Evolutionary conservation across 2,329 filamentous ascomycete genomes (phyloP).

Genomic region (Rosellinia necatrix): DNA sequence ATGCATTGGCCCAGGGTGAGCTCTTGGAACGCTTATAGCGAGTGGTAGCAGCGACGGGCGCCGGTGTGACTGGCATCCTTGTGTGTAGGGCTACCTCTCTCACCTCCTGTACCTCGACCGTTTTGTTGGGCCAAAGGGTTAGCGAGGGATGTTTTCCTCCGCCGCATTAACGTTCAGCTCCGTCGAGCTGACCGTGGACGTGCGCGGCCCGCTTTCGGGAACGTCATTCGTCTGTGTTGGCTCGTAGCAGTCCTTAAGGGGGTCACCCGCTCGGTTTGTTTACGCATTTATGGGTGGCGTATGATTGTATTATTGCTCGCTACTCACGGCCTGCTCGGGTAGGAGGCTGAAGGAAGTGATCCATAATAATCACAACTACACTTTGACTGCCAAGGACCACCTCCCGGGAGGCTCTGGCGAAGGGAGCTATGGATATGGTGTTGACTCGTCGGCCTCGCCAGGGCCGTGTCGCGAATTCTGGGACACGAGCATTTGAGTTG

Average conservation of each 20-base stretch:
- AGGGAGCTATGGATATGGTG: conserved; percentile 8
- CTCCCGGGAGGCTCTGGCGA: background rate
- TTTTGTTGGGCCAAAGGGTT: conserved; percentile 2
- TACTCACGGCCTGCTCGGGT: conserved; percentile 16
- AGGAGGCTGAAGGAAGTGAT: conserved; percentile 17
- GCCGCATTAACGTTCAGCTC: conserved; percentile 24
- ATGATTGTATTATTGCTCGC: conserved; percentile 11
- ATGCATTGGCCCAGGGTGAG: conserved; percentile 9
- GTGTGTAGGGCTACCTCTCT: background rate
- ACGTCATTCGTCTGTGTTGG: conserved; percentile 8
- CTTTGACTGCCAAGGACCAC: background rate
- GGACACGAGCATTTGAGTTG: conserved; percentile 19
- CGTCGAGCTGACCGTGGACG: conserved; percentile 7
- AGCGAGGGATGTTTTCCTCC: conserved; percentile 14
- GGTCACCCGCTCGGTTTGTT: conserved; percentile 6
- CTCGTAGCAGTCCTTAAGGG: conserved; percentile 10
- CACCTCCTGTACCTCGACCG: background rate
- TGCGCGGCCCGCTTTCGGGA: conserved; percentile 9
- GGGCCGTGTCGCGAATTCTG: conserved; percentile 4
- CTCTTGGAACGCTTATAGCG: conserved; percentile 10
- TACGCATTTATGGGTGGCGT: conserved; percentile 22
- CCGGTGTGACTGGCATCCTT: background rate
- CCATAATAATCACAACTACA: background rate
- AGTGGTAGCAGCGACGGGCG: conserved; percentile 7
- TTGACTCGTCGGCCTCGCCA: conserved; percentile 11